Evolutionary conservation across 1,284 basidiomycete genomes (phyloP).

Genomic region (Meripilus lineatus): DNA sequence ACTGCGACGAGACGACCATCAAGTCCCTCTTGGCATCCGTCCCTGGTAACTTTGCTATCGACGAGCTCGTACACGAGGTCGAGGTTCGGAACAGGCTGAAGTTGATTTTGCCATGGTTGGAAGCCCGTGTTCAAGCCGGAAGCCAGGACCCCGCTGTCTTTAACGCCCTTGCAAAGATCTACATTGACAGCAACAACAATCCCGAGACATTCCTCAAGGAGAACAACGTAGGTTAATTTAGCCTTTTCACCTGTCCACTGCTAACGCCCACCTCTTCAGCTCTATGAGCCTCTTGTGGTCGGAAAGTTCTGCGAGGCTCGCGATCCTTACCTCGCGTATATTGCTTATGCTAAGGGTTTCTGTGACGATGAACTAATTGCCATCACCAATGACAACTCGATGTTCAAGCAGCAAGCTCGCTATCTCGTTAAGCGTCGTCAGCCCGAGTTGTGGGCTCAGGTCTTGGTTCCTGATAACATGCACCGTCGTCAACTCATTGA

Average conservation of each 20-base stretch:
- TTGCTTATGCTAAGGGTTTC: slow-evolving; percentile 98
- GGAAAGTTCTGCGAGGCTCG: slow-evolving; percentile 99
- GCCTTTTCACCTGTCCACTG: background rate
- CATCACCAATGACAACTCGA: slow-evolving; percentile 99
- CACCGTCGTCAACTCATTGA: slow-evolving; percentile 94
- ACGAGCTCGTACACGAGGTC: slow-evolving; percentile 96
- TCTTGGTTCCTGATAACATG: slow-evolving; percentile 86
- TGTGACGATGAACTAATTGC: slow-evolving; percentile 97
- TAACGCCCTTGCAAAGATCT: slow-evolving; percentile 98
- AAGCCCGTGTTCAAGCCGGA: slow-evolving; percentile 88
- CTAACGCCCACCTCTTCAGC: slow-evolving; percentile 34
- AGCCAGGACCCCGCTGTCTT: slow-evolving; percentile 91
- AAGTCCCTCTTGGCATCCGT: slow-evolving; percentile 93
- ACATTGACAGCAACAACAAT: slow-evolving; percentile 98
- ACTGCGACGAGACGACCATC: slow-evolving; percentile 96
- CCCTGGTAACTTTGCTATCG: slow-evolving; percentile 95
- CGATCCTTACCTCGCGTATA: slow-evolving; percentile 98
- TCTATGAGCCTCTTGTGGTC: slow-evolving; percentile 95
- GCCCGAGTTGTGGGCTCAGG: slow-evolving; percentile 95
- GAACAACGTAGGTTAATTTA: slow-evolving; percentile 72
- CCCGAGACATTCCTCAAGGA: slow-evolving; percentile 98
- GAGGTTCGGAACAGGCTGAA: slow-evolving; percentile 96
- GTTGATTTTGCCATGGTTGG: slow-evolving; percentile 96
- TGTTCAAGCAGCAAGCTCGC: slow-evolving; percentile 99
- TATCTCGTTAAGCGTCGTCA: slow-evolving; percentile 97